Percentiles rank a stretch among this genome's conserved stretches.
Evolutionary conservation across 225 moss, liverwort and hornwort species (phyloP).

Genomic region (Climacium dendroides): DNA sequence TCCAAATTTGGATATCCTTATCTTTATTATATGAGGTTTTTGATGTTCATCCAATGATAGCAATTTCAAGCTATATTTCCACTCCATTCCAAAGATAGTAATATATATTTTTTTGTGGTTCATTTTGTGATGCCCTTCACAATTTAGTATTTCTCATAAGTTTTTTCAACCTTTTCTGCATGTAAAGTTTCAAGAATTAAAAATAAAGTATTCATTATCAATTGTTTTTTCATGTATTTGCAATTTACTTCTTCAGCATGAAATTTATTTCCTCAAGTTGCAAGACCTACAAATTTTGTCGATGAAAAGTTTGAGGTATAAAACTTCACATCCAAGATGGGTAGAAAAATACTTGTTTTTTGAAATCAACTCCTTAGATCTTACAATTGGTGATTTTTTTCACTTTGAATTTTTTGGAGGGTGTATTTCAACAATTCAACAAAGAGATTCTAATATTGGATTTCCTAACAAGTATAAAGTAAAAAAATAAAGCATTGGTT

Average conservation of each 20-base stretch:
- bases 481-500: no score
- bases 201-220: background rate
- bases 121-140: accelerated
- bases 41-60: background rate
- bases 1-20: no score
- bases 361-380: no score
- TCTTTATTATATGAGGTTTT: background rate
- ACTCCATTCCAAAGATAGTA: background rate
- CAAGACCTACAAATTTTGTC: no score
- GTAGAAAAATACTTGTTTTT: no score
- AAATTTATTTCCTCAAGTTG: background rate
- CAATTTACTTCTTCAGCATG: background rate
- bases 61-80: background rate
- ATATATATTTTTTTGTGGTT: accelerated
- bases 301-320: no score
- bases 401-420: background rate
- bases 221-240: background rate
- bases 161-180: background rate
- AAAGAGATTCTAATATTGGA: background rate
- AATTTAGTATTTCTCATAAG: background rate
- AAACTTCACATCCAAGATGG: no score
- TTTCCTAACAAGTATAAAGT: no score
- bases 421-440: accelerated
- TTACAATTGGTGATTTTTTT: accelerated
- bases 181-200: background rate